Evolutionary conservation across 768 basidiomycete species (phyloP), one percentile per base, ranked within the genome.

Genomic region (Favolaschia claudopus): DNA sequence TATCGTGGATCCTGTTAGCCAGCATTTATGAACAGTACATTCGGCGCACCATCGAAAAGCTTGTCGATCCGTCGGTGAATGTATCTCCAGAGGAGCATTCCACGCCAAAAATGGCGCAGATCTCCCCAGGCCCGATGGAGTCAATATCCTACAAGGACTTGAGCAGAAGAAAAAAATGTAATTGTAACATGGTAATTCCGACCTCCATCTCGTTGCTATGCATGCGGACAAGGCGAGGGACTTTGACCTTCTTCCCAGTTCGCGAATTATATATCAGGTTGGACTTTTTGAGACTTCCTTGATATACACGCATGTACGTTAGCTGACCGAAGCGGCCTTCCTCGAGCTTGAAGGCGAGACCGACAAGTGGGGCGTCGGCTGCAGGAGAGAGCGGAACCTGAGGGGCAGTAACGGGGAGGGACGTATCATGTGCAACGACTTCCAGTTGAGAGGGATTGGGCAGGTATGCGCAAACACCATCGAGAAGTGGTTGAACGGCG

Each of bases 131-230:
- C 0, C 95, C 95, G 66, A 99, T 91, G 9, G 86, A 85, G 43
- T 95, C 91, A 55, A 99, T 89, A 67, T 99, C 96, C 93, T 93
- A 62, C n/a, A n/a, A 5, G 17, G 24, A 4, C 29, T n/a, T 4
- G 22, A 14, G 9, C n/a, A 39, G 40, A 37, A 24, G 54, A 19
- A 13, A 10, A n/a, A 14, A 39, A 20, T 36, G 31, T 42, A 10
- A 45, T n/a, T 52, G 12, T 12, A 15, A n/a, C 5, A 59, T 57
- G 14, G 25, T 25, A 33, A 7, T 3, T 70, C 83, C 33, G 47
- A 92, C 93, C 87, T 99, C 97, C 97, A 99, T 98, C 75, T 99
- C 96, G 64, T 99, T 93, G 73, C 91, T 92, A 74, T 99, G 97
- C 97, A 99, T 96, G 57, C 95, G 85, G 55, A 99, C 97, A 64